Evolutionary conservation across 75 land plant genomes (phyloP).

Genomic region (Adiantum capillusveneris): DNA sequence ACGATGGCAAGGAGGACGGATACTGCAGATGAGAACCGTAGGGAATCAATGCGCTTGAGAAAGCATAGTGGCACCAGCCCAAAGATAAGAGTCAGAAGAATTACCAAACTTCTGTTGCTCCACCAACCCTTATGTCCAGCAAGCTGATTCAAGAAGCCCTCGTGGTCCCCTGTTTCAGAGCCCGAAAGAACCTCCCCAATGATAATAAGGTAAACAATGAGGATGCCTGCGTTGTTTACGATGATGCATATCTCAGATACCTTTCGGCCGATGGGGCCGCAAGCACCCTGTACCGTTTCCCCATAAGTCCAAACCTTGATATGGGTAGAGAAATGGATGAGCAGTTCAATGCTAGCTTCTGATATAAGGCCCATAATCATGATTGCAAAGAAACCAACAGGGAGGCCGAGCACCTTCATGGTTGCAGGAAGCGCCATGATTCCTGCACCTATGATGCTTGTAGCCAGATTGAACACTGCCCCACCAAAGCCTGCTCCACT

Average conservation of each 20-base stretch:
- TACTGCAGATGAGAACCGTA: conserved; percentile 79
- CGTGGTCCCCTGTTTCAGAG: conserved; percentile 36
- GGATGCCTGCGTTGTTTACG: conserved; percentile 80
- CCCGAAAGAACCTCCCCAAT: conserved; percentile 95
- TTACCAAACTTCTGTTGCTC: conserved; percentile 53
- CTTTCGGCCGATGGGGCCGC: conserved; percentile 44
- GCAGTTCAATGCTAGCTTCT: conserved; percentile 71
- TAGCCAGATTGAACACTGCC: conserved; percentile 86
- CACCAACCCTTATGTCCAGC: conserved; percentile 46
- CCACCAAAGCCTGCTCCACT: conserved; percentile 50
- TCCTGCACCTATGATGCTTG: conserved; percentile 88
- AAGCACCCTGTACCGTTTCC: conserved; percentile 57
- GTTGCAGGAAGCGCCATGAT: conserved; percentile 98
- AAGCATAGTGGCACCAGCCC: conserved; percentile 68
- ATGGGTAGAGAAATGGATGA: conserved; percentile 44
- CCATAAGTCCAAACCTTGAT: conserved; percentile 66
- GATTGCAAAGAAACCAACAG: conserved; percentile 46
- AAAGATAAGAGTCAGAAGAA: conserved; percentile 45
- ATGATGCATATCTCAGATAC: conserved; percentile 77
- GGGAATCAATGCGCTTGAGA: conserved; percentile 72
- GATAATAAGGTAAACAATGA: conserved; percentile 89
- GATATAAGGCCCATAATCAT: conserved; percentile 79
- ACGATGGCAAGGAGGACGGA: conserved; percentile 82
- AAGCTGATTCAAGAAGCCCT: conserved; percentile 67
- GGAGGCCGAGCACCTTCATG: conserved; percentile 84